A percentile compares a stretch with the other conserved stretches of the same genome.
phyloP scores from a whole-genome alignment of 2,329 filamentous ascomycete species.

The Trichoderma sp. region DNA sequence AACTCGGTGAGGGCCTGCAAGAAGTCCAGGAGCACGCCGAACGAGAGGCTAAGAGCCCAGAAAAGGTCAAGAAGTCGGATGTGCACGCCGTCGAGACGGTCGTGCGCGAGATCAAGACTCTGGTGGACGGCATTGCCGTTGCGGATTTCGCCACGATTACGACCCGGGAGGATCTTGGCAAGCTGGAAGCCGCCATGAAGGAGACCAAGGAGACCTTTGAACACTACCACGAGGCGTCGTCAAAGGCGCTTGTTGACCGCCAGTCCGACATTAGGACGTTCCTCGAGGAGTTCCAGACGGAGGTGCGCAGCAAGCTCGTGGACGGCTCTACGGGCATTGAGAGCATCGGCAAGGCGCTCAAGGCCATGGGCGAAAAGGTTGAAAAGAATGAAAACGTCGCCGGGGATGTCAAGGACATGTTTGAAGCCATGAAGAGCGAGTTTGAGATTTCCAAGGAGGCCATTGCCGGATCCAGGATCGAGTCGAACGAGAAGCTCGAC shows the following conservation, averaged over 20 bases:
- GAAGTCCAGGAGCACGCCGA: slow-evolving; percentile 64
- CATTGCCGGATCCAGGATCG: slow-evolving; percentile 77
- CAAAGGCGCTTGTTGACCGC: slow-evolving; percentile 78
- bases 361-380: slow-evolving; percentile 63
- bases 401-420: slow-evolving; percentile 68
- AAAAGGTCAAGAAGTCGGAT: slow-evolving; percentile 76
- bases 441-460: slow-evolving; percentile 83
- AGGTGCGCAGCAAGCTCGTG: slow-evolving; percentile 73
- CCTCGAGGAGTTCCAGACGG: slow-evolving; percentile 73
- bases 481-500: slow-evolving; percentile 75
- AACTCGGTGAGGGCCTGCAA: slow-evolving; percentile 72
- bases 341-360: slow-evolving; percentile 67
- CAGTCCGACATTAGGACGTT: slow-evolving; percentile 76
- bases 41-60: slow-evolving; percentile 54
- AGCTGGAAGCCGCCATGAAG: slow-evolving; percentile 66
- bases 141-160: slow-evolving; percentile 70
- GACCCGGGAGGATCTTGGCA: slow-evolving; percentile 68
- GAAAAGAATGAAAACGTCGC: slow-evolving; percentile 55
- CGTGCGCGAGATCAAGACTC: slow-evolving; percentile 79
- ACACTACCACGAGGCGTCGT: slow-evolving; percentile 67
- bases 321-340: slow-evolving; percentile 72
- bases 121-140: slow-evolving; percentile 69
- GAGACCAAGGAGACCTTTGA: slow-evolving; percentile 69
- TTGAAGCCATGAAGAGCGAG: slow-evolving; percentile 74
- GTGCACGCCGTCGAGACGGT: slow-evolving; percentile 77